Conservation (phyloP, 345 rosid genomes). For the Ailanthus altissimus region DNA sequence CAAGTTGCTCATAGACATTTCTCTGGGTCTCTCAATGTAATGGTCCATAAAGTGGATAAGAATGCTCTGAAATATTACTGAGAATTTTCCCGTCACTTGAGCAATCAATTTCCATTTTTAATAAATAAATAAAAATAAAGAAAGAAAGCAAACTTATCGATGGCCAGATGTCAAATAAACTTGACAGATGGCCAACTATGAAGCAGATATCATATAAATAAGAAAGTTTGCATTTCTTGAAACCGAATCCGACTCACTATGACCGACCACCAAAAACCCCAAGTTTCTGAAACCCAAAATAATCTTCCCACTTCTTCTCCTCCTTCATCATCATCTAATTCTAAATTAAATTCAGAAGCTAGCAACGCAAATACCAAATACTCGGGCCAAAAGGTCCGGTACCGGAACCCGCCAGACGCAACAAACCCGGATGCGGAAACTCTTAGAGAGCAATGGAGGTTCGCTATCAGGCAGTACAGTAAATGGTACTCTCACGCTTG, state of each 20-base stretch:
- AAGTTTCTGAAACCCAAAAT: background rate
- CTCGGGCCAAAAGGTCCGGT: conserved; percentile 46
- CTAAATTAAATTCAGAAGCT: conserved; percentile 31
- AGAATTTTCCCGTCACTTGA: too few relatives aligned
- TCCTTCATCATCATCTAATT: conserved; percentile 15
- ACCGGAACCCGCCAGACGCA: conserved; percentile 63
- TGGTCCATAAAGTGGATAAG: too few relatives aligned
- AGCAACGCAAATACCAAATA: conserved; percentile 23
- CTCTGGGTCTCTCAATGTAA: too few relatives aligned
- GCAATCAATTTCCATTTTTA: too few relatives aligned
- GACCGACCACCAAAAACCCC: conserved; percentile 25
- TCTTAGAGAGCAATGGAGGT: conserved; percentile 85
- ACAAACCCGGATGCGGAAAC: conserved; percentile 73
- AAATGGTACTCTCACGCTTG: conserved; percentile 86
- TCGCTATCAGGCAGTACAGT: conserved; percentile 71
- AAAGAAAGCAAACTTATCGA: background rate
- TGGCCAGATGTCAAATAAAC: background rate
- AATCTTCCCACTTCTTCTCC: conserved; percentile 5
- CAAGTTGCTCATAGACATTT: too few relatives aligned
- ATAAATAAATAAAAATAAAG: background rate
- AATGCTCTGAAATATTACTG: too few relatives aligned
- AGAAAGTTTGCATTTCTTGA: background rate
- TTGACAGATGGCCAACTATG: background rate
- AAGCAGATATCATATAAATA: background rate
- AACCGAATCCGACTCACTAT: background rate